Evolutionary conservation across 2,329 filamentous ascomycete genomes (phyloP), one percentile per base, ranked within the genome.

Genomic region (Triangularia setosa): DNA sequence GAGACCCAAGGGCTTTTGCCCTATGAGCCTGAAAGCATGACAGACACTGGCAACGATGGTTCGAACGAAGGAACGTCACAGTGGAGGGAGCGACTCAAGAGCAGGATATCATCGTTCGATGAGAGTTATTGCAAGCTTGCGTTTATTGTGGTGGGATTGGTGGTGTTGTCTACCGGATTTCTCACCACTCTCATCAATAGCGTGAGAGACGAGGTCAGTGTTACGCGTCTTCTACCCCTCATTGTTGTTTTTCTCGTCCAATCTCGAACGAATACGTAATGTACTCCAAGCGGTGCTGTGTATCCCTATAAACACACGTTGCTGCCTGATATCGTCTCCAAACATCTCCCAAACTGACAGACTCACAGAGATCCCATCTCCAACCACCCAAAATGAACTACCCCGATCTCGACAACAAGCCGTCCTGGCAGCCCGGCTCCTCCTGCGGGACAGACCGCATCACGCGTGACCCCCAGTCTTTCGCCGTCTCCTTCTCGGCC

Each of bases 11-110:
- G 76, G 63, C 73, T 84, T 3, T 74, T 84, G 62, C 71, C 73
- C 28, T 70, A 74, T 53, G 75, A 75, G 4, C 81, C 80, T 6
- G 75, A 84, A 76, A 83, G 80, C 65, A 83, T 83, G 78, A 76
- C 79, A 8, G 68, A 72, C 21, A 71, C 70, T 4, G 68, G 69
- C 54, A 72, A 70, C 60, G 74, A 74, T n/a, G 35, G 70, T 8
- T 40, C 35, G 25, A 75, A 69, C 52, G 67, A 72, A 4, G 64
- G 16, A 3, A 25, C 55, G 9, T 67, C 68, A 0, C 58, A 54
- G 0, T 73, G 73, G 75, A 71, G 68, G 59, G 68, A 70, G 16
- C 68, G 72, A 25, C 57, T 72, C 44, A 72, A 70, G 64, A 73
- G 71, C 52, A 68, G 71, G 48, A 57, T 75, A 60, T 70, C 72